Base-by-base conservation (phyloP, 176 grass and related monocot genomes). In the Oryza officinalis region DNA sequence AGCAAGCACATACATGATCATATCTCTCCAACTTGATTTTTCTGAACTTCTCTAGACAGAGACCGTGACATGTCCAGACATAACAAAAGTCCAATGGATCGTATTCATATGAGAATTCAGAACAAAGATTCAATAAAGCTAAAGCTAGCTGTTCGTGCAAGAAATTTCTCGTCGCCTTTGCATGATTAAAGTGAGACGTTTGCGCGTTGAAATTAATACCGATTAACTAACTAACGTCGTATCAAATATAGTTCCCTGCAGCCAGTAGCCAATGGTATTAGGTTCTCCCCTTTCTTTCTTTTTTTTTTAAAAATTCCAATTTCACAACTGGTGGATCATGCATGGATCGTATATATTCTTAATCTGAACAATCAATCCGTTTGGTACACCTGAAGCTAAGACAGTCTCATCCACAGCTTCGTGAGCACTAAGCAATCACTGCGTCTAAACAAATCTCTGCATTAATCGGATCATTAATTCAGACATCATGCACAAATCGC, bases 371-470 rank as follows among this genome's bases (percentile, higher is more conserved):
- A 57, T 6, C 11, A 15, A 12, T 67, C 11, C 15, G 28, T 76
- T 30, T 65, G 35, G 59, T 74, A 28, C 22, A 65, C 40, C 68
- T 86, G 41, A 79, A 80, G 49, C 57, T 81, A 73, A 14, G 27
- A 47, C 27, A 10, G 22, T 33, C 41, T 37, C 37, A 27, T 13
- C 22, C 60, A 38, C 46, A 46, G 15, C 27, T 85, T 18, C 46
- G 22, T 15, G 79, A 72, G 72, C 79, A 63, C 57, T 73, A 26
- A 25, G 22, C 20, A 20, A 11, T 31, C 31, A 9, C 43, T 70
- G 20, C 38, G 9, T 64, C 26, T 45, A 26, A 76, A 18, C 20
- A 32, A 45, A 17, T 18, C 13, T 60, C 31, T 3, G 22, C 84
- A 80, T 26, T 74, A 69, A 33, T 35, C 14, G 11, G 23, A 4